Base-by-base conservation (phyloP, 768 basidiomycete genomes). In the Suillus hirtellus region DNA sequence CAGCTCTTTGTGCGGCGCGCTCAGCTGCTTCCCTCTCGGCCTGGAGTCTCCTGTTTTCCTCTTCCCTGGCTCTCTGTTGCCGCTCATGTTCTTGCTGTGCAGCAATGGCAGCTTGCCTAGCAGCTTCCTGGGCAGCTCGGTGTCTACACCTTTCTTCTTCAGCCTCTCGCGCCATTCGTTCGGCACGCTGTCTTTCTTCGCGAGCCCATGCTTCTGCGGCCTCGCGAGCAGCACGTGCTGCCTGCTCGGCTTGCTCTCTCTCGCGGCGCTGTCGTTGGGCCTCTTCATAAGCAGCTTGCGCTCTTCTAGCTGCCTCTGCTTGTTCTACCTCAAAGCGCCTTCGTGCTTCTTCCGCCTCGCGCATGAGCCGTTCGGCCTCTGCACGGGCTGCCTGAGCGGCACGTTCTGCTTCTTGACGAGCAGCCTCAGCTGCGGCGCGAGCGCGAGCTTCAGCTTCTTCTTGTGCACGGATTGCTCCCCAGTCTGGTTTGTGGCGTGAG, bases 81-180 rank as follows among this genome's bases (percentile, higher is more conserved):
- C 70, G 67, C 1, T 58, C 66, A 53, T 68, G 72, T 46, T 75
- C 71, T 53, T 71, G 64, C 66, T 59, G 61, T 1, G 74, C 73
- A 44, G 66, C 70, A 6, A 65, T 63, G 6, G 65, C 72, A 50
- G 72, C 69, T 24, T 37, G 52, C 40, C 66, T 66, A 1, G 67
- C 72, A 14, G 70, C 73, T 38, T 74, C 72, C 46, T 67, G 72
- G 2, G 67, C 70, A 34, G 42, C 60, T 64, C 60, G 1, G 47
- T 53, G 1, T 67, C 72, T 19, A 47, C 61, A 4, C 3, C 69
- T 66, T 62, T 73, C 73, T 37, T 65, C 66, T 35, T 73, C 74
- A 17, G 63, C 50, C 49, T 69, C 66, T 14, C 60, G 66, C 43
- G 24, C 59, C 54, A 65, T 61, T 58, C 15, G 63, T 35, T 71